phyloP scores from a whole-genome alignment of 1,284 basidiomycete species.

The Ganoderma boninense region DNA sequence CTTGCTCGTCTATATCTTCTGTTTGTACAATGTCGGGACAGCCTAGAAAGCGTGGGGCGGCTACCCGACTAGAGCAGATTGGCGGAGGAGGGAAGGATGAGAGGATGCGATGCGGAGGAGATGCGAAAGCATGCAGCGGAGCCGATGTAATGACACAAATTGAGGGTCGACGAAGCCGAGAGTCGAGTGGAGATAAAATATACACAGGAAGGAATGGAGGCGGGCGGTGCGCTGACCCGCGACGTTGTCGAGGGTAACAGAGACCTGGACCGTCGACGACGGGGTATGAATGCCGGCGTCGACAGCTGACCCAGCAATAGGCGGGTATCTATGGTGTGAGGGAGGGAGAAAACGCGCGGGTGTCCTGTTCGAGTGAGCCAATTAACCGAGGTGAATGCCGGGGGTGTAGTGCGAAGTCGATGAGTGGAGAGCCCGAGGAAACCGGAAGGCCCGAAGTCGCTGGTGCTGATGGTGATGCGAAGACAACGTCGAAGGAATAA shows the following conservation, averaged over 20 bases:
- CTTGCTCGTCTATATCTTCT: constrained; percentile 43
- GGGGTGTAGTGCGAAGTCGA: constrained; percentile 39
- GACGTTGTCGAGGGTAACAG: constrained; percentile 25
- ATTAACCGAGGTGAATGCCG: constrained; percentile 29
- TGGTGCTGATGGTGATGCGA: constrained; percentile 39
- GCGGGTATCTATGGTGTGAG: constrained; percentile 40
- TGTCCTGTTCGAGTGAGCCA: constrained; percentile 52
- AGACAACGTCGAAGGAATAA: constrained; percentile 54
- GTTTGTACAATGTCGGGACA: constrained; percentile 45
- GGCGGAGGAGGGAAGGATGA: constrained; percentile 28
- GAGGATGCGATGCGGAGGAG: constrained; percentile 34
- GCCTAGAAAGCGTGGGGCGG: constrained; percentile 26
- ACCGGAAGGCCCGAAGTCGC: constrained; percentile 42
- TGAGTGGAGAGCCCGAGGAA: constrained; percentile 43
- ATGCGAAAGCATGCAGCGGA: constrained; percentile 52
- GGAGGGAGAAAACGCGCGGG: constrained; percentile 39
- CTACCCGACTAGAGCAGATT: constrained; percentile 32
- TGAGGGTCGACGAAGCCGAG: constrained; percentile 37
- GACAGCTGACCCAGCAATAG: constrained; percentile 43
- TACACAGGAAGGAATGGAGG: constrained; percentile 30
- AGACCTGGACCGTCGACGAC: constrained; percentile 31
- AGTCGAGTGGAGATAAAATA: constrained; percentile 33
- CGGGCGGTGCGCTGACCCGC: constrained; percentile 26
- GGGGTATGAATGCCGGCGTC: constrained; percentile 59
- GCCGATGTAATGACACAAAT: constrained; percentile 53